A percentile compares a stretch with the other conserved stretches of the same genome.
Evolutionary conservation across 331 rosid genomes (phyloP).

Genomic region (Phaseolus coccineus): DNA sequence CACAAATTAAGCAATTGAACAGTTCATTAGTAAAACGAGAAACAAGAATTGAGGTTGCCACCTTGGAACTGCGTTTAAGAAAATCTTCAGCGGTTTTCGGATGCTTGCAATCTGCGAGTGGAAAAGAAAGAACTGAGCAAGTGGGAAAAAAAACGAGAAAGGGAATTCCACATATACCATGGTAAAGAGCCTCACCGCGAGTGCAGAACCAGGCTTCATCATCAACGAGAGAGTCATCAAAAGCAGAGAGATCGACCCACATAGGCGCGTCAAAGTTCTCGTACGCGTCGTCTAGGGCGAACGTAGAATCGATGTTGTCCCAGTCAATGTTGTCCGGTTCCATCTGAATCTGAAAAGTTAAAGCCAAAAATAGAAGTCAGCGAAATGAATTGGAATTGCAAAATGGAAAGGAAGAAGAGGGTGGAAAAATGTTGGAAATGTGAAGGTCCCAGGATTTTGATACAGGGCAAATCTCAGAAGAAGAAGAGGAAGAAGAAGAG

Average conservation of each 20-base stretch:
- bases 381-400: not conserved
- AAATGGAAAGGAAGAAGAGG: not conserved
- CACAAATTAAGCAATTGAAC: not conserved
- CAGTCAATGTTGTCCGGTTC: constrained; percentile 60
- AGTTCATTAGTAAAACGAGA: not conserved
- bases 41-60: not conserved
- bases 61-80: constrained; percentile 49
- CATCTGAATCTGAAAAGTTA: constrained; percentile 45
- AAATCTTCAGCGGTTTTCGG: constrained; percentile 54
- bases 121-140: constrained; percentile 9
- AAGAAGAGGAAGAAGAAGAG: not conserved
- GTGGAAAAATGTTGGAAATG: constrained; percentile 1
- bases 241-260: constrained; percentile 54
- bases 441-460: constrained; percentile 14
- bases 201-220: constrained; percentile 61
- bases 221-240: constrained; percentile 41
- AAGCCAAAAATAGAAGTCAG: not conserved
- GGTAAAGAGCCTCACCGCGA: constrained; percentile 41
- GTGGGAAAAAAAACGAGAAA: not conserved
- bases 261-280: constrained; percentile 57
- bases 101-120: constrained; percentile 55
- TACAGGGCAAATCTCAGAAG: not conserved
- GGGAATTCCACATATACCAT: not conserved
- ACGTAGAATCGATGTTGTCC: constrained; percentile 53
- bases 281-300: constrained; percentile 50